A percentile compares a stretch with the other conserved stretches of the same genome.
Conservation (phyloP, 495 filamentous ascomycete species). For the Elasticomyces elasticus region DNA sequence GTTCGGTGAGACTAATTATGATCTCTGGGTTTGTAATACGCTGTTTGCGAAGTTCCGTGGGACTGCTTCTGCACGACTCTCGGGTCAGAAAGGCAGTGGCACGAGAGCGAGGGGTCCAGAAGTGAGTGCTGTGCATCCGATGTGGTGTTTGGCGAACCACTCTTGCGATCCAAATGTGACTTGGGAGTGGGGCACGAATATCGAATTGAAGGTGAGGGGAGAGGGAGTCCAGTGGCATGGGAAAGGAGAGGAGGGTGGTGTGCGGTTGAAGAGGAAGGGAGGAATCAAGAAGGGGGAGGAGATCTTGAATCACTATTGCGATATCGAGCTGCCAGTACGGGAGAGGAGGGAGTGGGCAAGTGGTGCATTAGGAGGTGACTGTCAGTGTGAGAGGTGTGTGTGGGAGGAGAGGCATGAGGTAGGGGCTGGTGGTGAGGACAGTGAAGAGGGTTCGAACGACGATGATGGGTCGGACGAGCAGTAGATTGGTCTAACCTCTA, state of each 20-base stretch:
- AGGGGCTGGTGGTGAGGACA: neutral
- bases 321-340: conserved; percentile 64
- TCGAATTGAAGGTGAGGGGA: conserved; percentile 51
- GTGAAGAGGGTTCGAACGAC: too few species aligned
- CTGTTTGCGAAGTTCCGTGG: conserved; percentile 88
- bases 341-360: conserved; percentile 52
- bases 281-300: conserved; percentile 63
- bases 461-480: too few species aligned
- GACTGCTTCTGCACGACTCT: conserved; percentile 67
- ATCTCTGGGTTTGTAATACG: conserved; percentile 91
- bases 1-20: conserved; percentile 58
- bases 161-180: conserved; percentile 85
- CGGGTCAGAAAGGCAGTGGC: conserved; percentile 39
- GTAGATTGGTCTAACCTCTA: too few species aligned
- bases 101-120: conserved; percentile 58
- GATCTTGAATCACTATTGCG: conserved; percentile 88
- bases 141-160: conserved; percentile 82
- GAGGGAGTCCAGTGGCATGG: conserved; percentile 31
- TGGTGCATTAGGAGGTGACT: conserved; percentile 19
- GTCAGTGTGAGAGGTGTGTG: conserved; percentile 17
- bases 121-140: conserved; percentile 64
- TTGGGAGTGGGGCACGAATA: conserved; percentile 88
- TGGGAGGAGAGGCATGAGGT: conserved; percentile 11
- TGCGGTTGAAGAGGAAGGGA: conserved; percentile 9
- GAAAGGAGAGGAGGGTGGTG: conserved; percentile 31